Percentiles rank a stretch among this genome's conserved stretches.
Conservation (phyloP, 352 stramenopile genomes). For the Globisporangium irregulare region DNA sequence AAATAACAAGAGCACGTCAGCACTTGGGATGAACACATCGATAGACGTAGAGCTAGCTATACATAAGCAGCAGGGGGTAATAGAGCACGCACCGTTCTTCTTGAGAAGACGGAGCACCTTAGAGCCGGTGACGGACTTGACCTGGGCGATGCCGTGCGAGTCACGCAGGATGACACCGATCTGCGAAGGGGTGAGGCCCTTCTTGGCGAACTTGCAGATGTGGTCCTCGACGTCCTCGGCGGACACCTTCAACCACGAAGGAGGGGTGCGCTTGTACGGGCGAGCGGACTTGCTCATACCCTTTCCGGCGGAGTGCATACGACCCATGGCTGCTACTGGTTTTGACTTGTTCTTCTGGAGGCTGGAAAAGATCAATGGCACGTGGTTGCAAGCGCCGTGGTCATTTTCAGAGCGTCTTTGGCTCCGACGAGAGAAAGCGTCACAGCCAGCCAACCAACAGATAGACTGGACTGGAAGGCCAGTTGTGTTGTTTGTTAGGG, state of each 20-base stretch:
- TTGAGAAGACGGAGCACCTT: conserved; percentile 99
- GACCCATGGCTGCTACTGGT: conserved; percentile 90
- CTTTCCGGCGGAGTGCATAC: conserved; percentile 99
- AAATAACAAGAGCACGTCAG: conserved; percentile 27
- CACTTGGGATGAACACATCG: not conserved
- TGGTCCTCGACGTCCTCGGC: conserved; percentile 97
- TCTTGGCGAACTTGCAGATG: conserved; percentile 99
- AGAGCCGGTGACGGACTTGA: conserved; percentile 97
- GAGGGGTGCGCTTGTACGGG: conserved; percentile 99
- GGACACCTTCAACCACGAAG: conserved; percentile 98
- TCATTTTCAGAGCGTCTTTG: not conserved
- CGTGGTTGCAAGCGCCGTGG: not conserved
- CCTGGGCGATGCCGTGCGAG: conserved; percentile 98
- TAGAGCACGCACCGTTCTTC: conserved; percentile 90
- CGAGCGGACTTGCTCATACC: conserved; percentile 99
- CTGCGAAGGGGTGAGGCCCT: conserved; percentile 95
- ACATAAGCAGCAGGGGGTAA: not conserved
- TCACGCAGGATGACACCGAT: conserved; percentile 99
- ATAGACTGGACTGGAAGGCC: not conserved
- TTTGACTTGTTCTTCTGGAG: conserved; percentile 46
- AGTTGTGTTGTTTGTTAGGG: not conserved
- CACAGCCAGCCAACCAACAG: conserved; percentile 30
- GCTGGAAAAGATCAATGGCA: conserved; percentile 56
- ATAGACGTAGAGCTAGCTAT: not conserved
- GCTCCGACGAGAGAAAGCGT: not conserved